Conservation (phyloP, 1,139 yeast genomes). For the Zhuliangozyma blackwelliae region DNA sequence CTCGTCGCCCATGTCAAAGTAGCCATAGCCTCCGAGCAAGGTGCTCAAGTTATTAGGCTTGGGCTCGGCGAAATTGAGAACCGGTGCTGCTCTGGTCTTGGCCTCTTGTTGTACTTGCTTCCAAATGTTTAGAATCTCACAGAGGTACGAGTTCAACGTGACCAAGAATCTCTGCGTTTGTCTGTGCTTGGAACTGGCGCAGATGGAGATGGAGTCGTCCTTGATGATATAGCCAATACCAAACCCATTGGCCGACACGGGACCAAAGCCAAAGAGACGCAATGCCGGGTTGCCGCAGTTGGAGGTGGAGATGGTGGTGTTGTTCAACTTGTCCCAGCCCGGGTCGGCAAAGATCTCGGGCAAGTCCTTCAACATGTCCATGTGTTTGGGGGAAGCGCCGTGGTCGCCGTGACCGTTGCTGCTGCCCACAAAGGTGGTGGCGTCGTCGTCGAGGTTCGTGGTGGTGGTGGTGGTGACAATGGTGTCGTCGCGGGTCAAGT, state of each 20-base stretch:
- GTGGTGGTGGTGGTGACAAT: conserved; percentile 4
- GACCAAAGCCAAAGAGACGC: conserved; percentile 88
- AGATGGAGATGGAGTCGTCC: conserved; percentile 76
- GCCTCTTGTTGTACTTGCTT: conserved; percentile 30
- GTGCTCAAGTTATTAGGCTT: conserved; percentile 31
- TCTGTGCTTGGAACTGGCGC: conserved; percentile 87
- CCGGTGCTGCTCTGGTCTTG: neutral
- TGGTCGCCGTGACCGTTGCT: neutral
- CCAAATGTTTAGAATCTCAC: conserved; percentile 58
- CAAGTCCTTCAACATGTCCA: conserved; percentile 18
- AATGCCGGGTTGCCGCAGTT: conserved; percentile 79
- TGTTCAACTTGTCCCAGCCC: conserved; percentile 60
- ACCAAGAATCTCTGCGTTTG: conserved; percentile 82
- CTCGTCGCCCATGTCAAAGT: conserved; percentile 70
- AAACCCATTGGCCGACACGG: conserved; percentile 84
- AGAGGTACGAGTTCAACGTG: conserved; percentile 63
- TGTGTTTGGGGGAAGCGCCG: neutral
- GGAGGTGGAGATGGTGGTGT: conserved; percentile 42
- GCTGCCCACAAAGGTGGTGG: conserved; percentile 17
- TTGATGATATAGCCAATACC: conserved; percentile 90
- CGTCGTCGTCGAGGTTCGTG: conserved; percentile 12
- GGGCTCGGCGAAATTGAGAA: conserved; percentile 6
- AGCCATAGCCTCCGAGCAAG: conserved; percentile 76
- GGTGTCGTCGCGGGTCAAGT: conserved; percentile 5
- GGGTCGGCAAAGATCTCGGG: conserved; percentile 66